These are phyloP conservation scores for Coniella vitis DNA, from an alignment of 2,329 filamentous ascomycete species.

Conservation along the genomic window DNA sequence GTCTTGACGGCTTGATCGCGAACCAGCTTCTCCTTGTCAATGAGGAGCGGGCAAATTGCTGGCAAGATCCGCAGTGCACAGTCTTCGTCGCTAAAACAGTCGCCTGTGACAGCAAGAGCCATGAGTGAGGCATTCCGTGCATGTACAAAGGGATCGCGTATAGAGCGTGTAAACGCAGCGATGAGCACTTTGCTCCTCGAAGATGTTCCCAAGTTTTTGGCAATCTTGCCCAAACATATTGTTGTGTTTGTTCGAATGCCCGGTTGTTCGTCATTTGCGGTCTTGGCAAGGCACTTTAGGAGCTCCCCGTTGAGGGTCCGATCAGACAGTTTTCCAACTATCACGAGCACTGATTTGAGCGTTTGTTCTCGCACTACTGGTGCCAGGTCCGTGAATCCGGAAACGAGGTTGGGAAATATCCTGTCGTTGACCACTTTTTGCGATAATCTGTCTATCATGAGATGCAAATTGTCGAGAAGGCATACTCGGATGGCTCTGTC, in stretches of 20 bases:
- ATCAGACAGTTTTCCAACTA: slow-evolving; percentile 86
- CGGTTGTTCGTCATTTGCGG: slow-evolving; percentile 93
- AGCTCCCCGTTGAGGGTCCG: slow-evolving; percentile 90
- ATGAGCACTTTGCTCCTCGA: slow-evolving; percentile 85
- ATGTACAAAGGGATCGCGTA: slow-evolving; percentile 91
- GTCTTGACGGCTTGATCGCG: slow-evolving; percentile 89
- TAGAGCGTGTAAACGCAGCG: slow-evolving; percentile 82
- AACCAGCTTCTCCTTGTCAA: slow-evolving; percentile 94
- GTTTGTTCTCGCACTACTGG: slow-evolving; percentile 93
- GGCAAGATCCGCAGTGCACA: slow-evolving; percentile 79
- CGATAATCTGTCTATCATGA: slow-evolving; percentile 85
- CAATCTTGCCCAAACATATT: slow-evolving; percentile 94
- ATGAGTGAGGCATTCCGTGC: slow-evolving; percentile 84
- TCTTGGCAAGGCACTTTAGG: slow-evolving; percentile 84
- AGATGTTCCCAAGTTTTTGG: slow-evolving; percentile 72
- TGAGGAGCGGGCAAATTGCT: slow-evolving; percentile 71
- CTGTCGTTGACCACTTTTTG: slow-evolving; percentile 92
- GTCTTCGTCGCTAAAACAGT: slow-evolving; percentile 85
- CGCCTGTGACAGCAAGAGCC: slow-evolving; percentile 76
- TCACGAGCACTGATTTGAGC: slow-evolving; percentile 82
- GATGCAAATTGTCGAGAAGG: slow-evolving; percentile 76
- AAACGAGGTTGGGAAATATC: slow-evolving; percentile 92
- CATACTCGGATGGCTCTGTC: slow-evolving; percentile 90
- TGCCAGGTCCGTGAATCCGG: slow-evolving; percentile 86
- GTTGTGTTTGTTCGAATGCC: slow-evolving; percentile 97